A percentile compares a stretch with the other conserved stretches of the same genome.
Conservation (phyloP, 2,329 filamentous ascomycete species). For the Phoma sp. region DNA sequence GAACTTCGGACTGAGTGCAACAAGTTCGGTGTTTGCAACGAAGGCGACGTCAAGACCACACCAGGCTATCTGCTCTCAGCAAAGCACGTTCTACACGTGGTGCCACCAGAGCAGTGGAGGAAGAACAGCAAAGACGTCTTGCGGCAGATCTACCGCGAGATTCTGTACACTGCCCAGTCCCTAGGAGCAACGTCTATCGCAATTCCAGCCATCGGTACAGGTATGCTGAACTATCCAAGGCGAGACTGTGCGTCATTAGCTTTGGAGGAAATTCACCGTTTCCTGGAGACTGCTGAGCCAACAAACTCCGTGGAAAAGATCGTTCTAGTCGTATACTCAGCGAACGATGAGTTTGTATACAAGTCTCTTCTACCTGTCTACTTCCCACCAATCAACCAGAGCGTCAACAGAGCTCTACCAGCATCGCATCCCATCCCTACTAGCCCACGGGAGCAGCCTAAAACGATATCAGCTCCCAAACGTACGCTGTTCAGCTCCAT, state of each 20-base stretch:
- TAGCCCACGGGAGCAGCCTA: neutral
- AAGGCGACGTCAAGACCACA: slow-evolving; percentile 39
- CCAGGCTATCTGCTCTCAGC: slow-evolving; percentile 37
- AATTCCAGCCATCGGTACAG: slow-evolving; percentile 43
- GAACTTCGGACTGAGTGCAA: slow-evolving; percentile 30
- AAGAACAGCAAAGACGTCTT: slow-evolving; percentile 32
- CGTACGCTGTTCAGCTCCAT: slow-evolving; percentile 29
- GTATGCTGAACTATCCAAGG: slow-evolving; percentile 35
- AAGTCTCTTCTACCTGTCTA: slow-evolving; percentile 40
- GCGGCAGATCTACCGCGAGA: slow-evolving; percentile 38
- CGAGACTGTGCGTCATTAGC: slow-evolving; percentile 39
- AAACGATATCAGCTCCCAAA: slow-evolving; percentile 9
- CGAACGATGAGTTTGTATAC: slow-evolving; percentile 41
- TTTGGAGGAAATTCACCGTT: slow-evolving; percentile 43
- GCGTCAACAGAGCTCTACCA: slow-evolving; percentile 19
- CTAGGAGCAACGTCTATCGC: slow-evolving; percentile 40
- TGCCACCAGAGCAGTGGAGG: slow-evolving; percentile 35
- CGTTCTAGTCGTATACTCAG: slow-evolving; percentile 38
- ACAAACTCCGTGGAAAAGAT: slow-evolving; percentile 37
- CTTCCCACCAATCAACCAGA: slow-evolving; percentile 35
- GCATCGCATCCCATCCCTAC: neutral
- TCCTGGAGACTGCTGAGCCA: slow-evolving; percentile 32
- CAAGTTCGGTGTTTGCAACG: slow-evolving; percentile 32
- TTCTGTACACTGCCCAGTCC: slow-evolving; percentile 31
- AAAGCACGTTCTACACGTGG: slow-evolving; percentile 37